Evolutionary conservation across 169 alveolate species (phyloP).

Genomic region (Eimeria tenella): DNA sequence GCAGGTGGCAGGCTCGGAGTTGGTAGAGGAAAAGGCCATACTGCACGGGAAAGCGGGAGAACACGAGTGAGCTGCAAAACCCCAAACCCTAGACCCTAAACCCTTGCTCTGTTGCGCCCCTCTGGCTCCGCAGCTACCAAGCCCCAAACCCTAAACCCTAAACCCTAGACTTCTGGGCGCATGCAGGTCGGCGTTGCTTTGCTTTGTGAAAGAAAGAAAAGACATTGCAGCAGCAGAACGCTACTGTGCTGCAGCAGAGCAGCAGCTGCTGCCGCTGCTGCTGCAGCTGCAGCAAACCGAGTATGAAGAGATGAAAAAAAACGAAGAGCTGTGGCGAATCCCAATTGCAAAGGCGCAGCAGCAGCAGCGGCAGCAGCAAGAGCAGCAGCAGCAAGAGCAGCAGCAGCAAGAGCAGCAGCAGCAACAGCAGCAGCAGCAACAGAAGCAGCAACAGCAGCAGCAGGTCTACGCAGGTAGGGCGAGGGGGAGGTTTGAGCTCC

Average conservation of each 20-base stretch:
- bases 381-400: slow-evolving; percentile 13
- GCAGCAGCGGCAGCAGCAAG: slow-evolving; percentile 12
- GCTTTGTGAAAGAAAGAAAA: background rate
- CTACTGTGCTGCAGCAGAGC: slow-evolving; percentile 9
- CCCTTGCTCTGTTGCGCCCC: background rate
- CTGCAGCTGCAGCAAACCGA: slow-evolving; percentile 13
- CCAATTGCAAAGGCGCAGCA: slow-evolving; percentile 30
- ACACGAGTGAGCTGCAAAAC: slow-evolving; percentile 9
- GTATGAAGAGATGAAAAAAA: background rate
- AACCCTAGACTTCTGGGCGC: background rate
- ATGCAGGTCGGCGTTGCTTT: background rate
- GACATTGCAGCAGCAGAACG: slow-evolving; percentile 34
- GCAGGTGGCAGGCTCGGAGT: slow-evolving; percentile 25
- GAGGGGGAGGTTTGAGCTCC: background rate
- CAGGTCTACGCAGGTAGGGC: slow-evolving; percentile 31
- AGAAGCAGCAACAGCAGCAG: too few relatives aligned
- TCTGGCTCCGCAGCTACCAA: background rate
- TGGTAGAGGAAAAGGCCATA: slow-evolving; percentile 10
- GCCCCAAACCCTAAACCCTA: background rate
- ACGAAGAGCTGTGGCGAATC: background rate
- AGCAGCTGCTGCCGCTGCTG: slow-evolving; percentile 32
- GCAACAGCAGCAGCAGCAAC: too few relatives aligned
- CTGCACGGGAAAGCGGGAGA: slow-evolving; percentile 30
- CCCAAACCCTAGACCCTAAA: slow-evolving; percentile 6
- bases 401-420: background rate